These are phyloP conservation scores for Neofusicoccum cordaticola DNA, from an alignment of 2,329 filamentous ascomycete genomes.

Conservation along the genomic window DNA sequence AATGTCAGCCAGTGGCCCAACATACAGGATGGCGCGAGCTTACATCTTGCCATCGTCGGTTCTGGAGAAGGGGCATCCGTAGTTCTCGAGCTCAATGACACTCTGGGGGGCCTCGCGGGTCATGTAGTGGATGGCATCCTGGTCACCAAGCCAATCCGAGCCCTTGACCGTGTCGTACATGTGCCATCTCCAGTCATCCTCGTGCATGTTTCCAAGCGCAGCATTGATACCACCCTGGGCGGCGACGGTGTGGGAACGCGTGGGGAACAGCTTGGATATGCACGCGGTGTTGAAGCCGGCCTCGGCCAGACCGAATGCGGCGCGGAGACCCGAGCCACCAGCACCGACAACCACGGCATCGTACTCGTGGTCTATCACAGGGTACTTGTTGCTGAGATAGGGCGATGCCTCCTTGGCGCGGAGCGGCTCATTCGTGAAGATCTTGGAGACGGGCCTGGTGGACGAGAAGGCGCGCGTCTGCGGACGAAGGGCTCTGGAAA, in stretches of 20 bases:
- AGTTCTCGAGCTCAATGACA: constrained; percentile 94
- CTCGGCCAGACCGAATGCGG: constrained; percentile 82
- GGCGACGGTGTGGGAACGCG: constrained; percentile 79
- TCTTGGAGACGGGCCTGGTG: constrained; percentile 76
- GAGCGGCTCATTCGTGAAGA: constrained; percentile 81
- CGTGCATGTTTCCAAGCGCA: constrained; percentile 91
- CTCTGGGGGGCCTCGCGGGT: constrained; percentile 88
- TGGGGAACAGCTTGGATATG: constrained; percentile 83
- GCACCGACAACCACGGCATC: constrained; percentile 93
- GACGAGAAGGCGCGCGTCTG: constrained; percentile 81
- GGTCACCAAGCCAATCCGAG: constrained; percentile 94
- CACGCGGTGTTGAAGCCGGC: constrained; percentile 87
- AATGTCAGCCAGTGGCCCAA: constrained; percentile 10
- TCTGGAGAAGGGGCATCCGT: constrained; percentile 94
- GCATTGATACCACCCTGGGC: constrained; percentile 79
- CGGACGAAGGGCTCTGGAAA: constrained; percentile 61
- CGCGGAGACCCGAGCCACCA: constrained; percentile 76
- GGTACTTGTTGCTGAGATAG: constrained; percentile 85
- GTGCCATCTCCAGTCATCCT: constrained; percentile 98
- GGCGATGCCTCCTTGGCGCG: constrained; percentile 91
- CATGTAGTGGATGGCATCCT: constrained; percentile 99
- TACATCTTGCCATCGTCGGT: constrained; percentile 95
- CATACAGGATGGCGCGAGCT: constrained; percentile 28
- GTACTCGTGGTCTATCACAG: constrained; percentile 98
- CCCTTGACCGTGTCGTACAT: constrained; percentile 99